These are phyloP conservation scores for Aspergillus ostianus DNA, from an alignment of 495 filamentous ascomycete genomes.

Conservation along the genomic window DNA sequence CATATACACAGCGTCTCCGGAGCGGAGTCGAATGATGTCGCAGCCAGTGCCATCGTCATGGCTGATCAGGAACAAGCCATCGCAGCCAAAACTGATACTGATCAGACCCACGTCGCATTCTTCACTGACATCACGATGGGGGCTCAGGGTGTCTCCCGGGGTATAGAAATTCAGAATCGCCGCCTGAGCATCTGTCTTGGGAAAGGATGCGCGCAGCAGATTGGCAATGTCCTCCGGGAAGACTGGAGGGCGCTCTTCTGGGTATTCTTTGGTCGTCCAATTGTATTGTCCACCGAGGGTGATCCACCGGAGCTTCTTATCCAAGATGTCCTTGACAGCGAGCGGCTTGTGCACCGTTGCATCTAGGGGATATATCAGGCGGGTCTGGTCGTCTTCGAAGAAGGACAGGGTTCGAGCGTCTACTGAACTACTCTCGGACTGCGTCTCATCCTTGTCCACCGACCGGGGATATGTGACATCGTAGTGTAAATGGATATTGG, in stretches of 20 bases:
- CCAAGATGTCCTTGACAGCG: conserved; percentile 60
- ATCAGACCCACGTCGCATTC: conserved; percentile 69
- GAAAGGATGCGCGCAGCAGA: conserved; percentile 65
- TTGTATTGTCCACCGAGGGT: conserved; percentile 94
- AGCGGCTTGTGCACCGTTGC: conserved; percentile 66
- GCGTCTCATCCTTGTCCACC: conserved; percentile 4
- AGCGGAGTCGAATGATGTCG: conserved; percentile 65
- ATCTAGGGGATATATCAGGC: conserved; percentile 59
- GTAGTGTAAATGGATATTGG: conserved; percentile 85
- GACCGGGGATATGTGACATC: conserved; percentile 62
- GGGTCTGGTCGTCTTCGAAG: conserved; percentile 44
- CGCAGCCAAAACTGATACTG: conserved; percentile 84
- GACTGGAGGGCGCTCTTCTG: conserved; percentile 57
- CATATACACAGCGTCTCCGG: conserved; percentile 85
- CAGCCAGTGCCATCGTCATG: conserved; percentile 44
- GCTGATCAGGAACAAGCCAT: conserved; percentile 67
- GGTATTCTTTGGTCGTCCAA: conserved; percentile 84
- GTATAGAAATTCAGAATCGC: conserved; percentile 92
- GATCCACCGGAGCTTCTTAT: conserved; percentile 84
- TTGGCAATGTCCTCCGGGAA: conserved; percentile 72
- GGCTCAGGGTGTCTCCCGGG: conserved; percentile 79
- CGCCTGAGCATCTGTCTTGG: conserved; percentile 71
- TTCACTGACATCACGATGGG: conserved; percentile 91
- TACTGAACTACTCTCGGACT: background rate
- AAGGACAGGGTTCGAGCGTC: conserved; percentile 37